Evolutionary conservation across 2,329 filamentous ascomycete species (phyloP).

Genomic region (Paracamarosporium sp.): DNA sequence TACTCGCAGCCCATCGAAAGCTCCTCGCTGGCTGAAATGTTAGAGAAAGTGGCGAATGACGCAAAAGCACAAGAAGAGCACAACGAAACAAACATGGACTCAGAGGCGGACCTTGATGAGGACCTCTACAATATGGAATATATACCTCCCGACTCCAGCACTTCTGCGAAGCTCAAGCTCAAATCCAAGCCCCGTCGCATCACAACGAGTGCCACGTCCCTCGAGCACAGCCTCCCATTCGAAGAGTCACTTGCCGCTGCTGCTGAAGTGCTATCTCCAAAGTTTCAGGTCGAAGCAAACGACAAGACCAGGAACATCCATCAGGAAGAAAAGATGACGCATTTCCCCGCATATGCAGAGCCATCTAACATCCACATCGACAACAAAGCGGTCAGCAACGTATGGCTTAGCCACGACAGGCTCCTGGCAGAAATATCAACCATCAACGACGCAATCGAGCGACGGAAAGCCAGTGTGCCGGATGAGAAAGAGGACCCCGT

Average conservation of each 20-base stretch:
- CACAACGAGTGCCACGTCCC: background rate
- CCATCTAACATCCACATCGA: background rate
- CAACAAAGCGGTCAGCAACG: too few species aligned
- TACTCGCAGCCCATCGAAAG: background rate
- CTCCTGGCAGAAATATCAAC: background rate
- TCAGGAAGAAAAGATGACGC: background rate
- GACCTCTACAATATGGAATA: background rate
- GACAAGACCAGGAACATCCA: background rate
- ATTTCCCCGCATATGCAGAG: background rate
- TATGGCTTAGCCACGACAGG: too few species aligned
- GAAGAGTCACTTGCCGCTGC: background rate
- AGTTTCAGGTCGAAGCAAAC: background rate
- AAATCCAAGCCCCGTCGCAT: background rate
- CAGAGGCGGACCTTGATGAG: background rate
- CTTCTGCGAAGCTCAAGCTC: background rate
- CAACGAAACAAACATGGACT: background rate
- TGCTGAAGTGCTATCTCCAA: background rate
- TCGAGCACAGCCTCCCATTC: background rate
- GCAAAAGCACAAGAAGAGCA: background rate
- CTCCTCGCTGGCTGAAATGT: background rate
- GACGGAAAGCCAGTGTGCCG: background rate
- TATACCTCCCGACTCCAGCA: background rate
- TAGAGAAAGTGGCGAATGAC: background rate
- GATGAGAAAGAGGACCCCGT: background rate
- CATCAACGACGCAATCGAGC: background rate